Conservation (phyloP, 495 filamentous ascomycete species). For the Penicillium angulare region DNA sequence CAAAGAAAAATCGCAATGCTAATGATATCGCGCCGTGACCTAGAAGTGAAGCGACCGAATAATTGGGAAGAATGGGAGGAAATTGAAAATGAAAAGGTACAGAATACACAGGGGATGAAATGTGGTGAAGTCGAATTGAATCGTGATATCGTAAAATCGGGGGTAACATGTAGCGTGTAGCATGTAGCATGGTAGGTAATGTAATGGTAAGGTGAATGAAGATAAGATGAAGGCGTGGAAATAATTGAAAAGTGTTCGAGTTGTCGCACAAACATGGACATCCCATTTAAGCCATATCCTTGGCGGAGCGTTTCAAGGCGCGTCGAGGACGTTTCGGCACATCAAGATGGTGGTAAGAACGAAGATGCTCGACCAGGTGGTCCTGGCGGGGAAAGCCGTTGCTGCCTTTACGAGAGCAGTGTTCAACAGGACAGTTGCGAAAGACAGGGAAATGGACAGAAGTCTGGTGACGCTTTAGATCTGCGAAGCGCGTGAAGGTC, state of each 20-base stretch:
- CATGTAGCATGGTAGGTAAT: neutral
- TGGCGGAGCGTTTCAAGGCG: conserved; percentile 32
- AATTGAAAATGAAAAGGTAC: too few species aligned
- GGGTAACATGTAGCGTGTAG: neutral
- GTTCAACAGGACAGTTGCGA: conserved; percentile 71
- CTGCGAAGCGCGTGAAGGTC: conserved; percentile 51
- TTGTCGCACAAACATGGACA: neutral
- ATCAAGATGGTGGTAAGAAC: conserved; percentile 66
- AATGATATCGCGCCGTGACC: too few species aligned
- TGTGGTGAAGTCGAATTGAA: neutral
- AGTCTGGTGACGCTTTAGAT: conserved; percentile 53
- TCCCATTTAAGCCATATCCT: conserved; percentile 16
- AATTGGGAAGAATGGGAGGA: too few species aligned
- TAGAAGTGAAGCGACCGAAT: too few species aligned
- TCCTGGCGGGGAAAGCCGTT: conserved; percentile 83
- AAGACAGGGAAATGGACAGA: conserved; percentile 58
- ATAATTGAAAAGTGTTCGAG: neutral
- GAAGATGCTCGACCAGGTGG: conserved; percentile 84
- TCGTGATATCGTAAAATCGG: neutral
- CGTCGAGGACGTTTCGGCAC: conserved; percentile 50
- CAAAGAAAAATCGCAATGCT: too few species aligned
- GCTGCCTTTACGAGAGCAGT: conserved; percentile 75
- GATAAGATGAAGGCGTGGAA: neutral
- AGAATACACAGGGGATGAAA: neutral
- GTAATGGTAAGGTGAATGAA: neutral